phyloP scores from a whole-genome alignment of 805 yeast genomes.

The Nakazawaea ernobii region DNA sequence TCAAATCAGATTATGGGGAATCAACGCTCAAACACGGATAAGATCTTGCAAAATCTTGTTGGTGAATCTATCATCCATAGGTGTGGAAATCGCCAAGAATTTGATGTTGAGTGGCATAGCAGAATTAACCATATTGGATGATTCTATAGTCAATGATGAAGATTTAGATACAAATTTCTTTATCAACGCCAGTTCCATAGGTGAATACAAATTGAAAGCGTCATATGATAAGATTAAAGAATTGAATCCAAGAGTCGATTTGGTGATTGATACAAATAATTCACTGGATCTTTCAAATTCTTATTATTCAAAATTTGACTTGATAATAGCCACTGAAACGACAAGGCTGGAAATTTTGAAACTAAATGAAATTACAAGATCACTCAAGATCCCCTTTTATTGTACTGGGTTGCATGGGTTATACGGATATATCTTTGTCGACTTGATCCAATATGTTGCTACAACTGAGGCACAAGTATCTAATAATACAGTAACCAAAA shows the following conservation, averaged over 20 bases:
- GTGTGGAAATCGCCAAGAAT: constrained; percentile 80
- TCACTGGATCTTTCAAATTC: constrained; percentile 15
- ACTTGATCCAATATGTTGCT: constrained; percentile 61
- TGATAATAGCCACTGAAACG: constrained; percentile 74
- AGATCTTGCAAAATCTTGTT: constrained; percentile 67
- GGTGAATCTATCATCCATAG: constrained; percentile 70
- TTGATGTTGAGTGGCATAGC: constrained; percentile 87
- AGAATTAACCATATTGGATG: constrained; percentile 63
- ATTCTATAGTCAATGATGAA: constrained; percentile 42
- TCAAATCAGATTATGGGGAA: constrained; percentile 94
- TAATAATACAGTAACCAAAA: constrained; percentile 36
- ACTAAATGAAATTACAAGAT: constrained; percentile 55
- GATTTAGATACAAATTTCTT: constrained; percentile 78
- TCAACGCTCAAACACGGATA: constrained; percentile 80
- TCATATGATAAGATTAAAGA: constrained; percentile 55
- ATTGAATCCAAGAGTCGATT: constrained; percentile 72
- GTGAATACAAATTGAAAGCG: constrained; percentile 47
- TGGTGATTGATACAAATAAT: constrained; percentile 35
- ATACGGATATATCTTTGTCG: constrained; percentile 77
- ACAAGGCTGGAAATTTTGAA: constrained; percentile 30
- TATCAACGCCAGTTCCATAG: constrained; percentile 49
- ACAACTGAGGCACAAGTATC: constrained; percentile 41
- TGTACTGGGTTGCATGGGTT: constrained; percentile 69
- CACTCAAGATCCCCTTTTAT: constrained; percentile 57
- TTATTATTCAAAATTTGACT: constrained; percentile 53